A percentile compares a stretch with the other conserved stretches of the same genome.
phyloP scores from a whole-genome alignment of 2,329 filamentous ascomycete species.

The Cryphonectria parasitica region DNA sequence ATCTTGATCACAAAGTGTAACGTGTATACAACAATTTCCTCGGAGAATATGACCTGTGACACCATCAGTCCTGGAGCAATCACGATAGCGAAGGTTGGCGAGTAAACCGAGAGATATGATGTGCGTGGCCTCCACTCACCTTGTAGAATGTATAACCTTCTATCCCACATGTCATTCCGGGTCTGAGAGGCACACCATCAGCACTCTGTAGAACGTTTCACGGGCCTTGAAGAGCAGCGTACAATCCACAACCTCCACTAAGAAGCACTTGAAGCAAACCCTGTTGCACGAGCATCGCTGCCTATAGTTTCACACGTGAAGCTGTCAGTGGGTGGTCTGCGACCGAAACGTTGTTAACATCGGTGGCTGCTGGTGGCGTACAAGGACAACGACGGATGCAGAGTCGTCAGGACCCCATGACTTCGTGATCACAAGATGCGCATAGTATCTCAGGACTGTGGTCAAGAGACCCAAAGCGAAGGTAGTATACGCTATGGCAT shows the following conservation, averaged over 20 bases:
- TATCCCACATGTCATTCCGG: neutral
- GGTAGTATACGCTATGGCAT: conserved; percentile 1
- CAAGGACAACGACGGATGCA: neutral
- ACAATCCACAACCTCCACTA: neutral
- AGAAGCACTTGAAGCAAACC: neutral
- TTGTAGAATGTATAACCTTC: conserved; percentile 2
- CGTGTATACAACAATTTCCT: neutral
- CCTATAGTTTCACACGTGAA: neutral
- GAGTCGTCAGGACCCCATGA: neutral
- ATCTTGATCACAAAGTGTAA: conserved; percentile 11
- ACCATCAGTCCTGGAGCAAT: neutral
- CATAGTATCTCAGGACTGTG: neutral
- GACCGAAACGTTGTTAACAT: neutral
- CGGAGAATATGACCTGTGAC: conserved; percentile 3
- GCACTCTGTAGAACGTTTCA: neutral
- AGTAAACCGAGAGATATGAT: neutral
- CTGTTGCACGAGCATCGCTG: neutral
- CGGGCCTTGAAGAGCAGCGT: neutral
- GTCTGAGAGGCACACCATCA: neutral
- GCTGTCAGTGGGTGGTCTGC: neutral
- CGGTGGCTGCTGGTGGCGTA: neutral
- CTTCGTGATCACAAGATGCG: neutral
- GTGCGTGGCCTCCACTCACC: neutral
- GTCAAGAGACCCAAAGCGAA: neutral
- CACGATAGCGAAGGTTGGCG: neutral